Evolutionary conservation across 306 rosid species (phyloP).

Genomic region (Rubus parviflorus): DNA sequence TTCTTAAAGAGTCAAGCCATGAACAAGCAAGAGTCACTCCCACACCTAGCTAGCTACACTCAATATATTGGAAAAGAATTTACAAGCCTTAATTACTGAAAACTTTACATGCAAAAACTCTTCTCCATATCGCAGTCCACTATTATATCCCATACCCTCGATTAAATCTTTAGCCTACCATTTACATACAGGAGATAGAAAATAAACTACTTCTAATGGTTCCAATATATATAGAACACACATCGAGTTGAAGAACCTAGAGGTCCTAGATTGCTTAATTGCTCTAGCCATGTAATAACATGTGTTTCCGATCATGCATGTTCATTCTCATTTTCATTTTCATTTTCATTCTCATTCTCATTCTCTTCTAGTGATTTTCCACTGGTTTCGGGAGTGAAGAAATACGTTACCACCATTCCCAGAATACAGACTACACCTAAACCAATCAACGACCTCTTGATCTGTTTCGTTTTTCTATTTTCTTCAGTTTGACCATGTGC

Average conservation of each 20-base stretch:
- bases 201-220: neutral
- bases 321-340: neutral
- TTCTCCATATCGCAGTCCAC: neutral
- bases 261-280: neutral
- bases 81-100: neutral
- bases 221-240: neutral
- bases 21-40: neutral
- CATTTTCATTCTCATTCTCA: slow-evolving; percentile 31
- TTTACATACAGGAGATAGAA: neutral
- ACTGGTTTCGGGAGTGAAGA: slow-evolving; percentile 64
- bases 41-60: neutral
- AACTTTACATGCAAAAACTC: neutral
- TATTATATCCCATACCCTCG: too few relatives aligned
- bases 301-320: neutral
- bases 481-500: neutral
- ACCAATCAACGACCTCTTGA: slow-evolving; percentile 26
- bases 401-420: slow-evolving; percentile 58
- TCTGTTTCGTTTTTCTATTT: neutral
- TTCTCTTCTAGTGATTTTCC: slow-evolving; percentile 78
- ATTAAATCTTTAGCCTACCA: neutral
- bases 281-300: neutral
- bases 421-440: slow-evolving; percentile 59
- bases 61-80: neutral
- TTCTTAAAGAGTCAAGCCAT: neutral
- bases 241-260: neutral